Evolutionary conservation across 164 flowering plant species (phyloP).

Genomic region (Warburgia ugandensis): DNA sequence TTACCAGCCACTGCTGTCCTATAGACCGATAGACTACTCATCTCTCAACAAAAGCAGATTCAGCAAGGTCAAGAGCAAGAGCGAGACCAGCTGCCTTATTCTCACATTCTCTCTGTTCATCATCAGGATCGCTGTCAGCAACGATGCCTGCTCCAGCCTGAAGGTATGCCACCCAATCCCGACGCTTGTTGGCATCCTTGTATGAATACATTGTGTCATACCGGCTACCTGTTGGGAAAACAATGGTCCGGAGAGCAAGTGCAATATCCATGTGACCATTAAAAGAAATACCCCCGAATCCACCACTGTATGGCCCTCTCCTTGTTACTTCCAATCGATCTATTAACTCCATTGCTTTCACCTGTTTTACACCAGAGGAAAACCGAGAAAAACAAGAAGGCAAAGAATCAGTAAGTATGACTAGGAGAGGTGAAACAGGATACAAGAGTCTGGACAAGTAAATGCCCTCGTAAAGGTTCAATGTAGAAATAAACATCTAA

Average conservation of each 20-base stretch:
- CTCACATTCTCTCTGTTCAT: slow-evolving; percentile 79
- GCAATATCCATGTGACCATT: slow-evolving; percentile 87
- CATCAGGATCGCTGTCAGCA: slow-evolving; percentile 75
- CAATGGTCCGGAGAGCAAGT: slow-evolving; percentile 79
- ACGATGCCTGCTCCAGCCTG: slow-evolving; percentile 92
- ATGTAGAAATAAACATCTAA: too few species aligned
- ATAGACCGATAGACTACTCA: background rate
- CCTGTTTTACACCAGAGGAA: slow-evolving; percentile 32
- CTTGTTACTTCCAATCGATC: slow-evolving; percentile 71
- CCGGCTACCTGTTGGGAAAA: slow-evolving; percentile 58
- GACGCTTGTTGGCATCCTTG: slow-evolving; percentile 50
- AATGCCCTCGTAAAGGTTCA: too few species aligned
- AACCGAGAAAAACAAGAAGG: background rate
- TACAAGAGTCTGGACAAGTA: too few species aligned
- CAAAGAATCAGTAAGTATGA: too few species aligned
- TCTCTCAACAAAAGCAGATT: slow-evolving; percentile 55
- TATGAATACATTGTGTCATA: slow-evolving; percentile 81
- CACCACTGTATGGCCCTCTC: slow-evolving; percentile 92
- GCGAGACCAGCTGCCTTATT: slow-evolving; percentile 88
- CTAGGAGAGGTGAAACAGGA: too few species aligned
- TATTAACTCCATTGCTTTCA: slow-evolving; percentile 91
- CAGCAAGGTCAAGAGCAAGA: slow-evolving; percentile 90
- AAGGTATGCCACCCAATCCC: slow-evolving; percentile 89
- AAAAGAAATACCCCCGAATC: slow-evolving; percentile 84
- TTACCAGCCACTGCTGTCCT: too few species aligned